Evolutionary conservation across 371 early-diverging fungal genomes (phyloP).

Genomic region (Saksenaea vasiformis): DNA sequence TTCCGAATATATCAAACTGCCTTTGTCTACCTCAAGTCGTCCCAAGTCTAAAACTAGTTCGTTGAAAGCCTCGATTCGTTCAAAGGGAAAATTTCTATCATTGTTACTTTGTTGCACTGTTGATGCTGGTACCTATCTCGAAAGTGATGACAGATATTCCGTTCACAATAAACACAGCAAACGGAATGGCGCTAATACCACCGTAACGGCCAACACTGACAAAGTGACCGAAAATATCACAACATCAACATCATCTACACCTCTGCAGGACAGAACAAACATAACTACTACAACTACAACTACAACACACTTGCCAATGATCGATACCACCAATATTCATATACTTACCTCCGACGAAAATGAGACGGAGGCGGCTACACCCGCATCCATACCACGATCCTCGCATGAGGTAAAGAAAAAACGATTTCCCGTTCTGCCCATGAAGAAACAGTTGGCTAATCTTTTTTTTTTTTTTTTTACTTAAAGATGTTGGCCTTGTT

Average conservation of each 20-base stretch:
- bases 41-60: conserved; percentile 3
- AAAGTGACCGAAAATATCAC: background rate
- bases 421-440: no score
- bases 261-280: conserved; percentile 2
- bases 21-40: background rate
- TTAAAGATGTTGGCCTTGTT: background rate
- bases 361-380: background rate
- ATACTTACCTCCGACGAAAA: background rate
- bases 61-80: conserved; percentile 1
- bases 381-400: conserved; percentile 3
- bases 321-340: background rate
- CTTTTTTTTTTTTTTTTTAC: no score
- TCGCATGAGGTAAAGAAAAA: background rate
- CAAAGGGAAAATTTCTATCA: conserved; percentile 4
- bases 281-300: background rate
- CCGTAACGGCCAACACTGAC: background rate
- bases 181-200: background rate
- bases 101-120: conserved; percentile 12
- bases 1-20: conserved; percentile 2
- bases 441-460: background rate
- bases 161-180: background rate
- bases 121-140: conserved; percentile 12
- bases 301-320: background rate
- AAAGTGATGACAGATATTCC: conserved; percentile 8
- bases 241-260: background rate